Base-by-base conservation (phyloP, 2,329 filamentous ascomycete species). In the Pseudogymnoascus sp. region DNA sequence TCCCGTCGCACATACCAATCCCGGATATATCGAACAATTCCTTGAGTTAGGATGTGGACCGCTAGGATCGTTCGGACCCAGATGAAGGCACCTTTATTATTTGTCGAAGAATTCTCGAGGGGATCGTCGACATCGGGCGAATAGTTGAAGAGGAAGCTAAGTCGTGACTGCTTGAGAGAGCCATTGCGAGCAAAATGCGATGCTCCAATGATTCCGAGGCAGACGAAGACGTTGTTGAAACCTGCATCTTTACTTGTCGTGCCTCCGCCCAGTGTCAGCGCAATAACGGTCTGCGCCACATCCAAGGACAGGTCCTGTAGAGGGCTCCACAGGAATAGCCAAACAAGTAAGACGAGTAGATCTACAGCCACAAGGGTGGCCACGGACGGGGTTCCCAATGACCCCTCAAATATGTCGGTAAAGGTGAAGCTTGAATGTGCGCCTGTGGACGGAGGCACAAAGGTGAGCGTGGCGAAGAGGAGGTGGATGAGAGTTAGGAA, bases 261-360 rank as follows among this genome's bases (percentile, higher is more conserved):
- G 65, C 92, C 92, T 66, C 92, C 93, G 67, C 93, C 93, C 10
- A 97, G 80, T 0, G 92, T 96, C 65, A 96, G 86, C 65, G 93
- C 93, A 73, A 97, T 96, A 73, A 96, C 92, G 65, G 93, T 90
- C 76, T 97, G 93, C 66, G 93, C 92, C 62, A 96, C 83, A 74
- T 97, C 93, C 70, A 97, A 82, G 65, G 93, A 89, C 72, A 96
- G 88, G 73, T 91, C 90, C 74, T 96, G 93, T 67, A 93, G 85
- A 65, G 92, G 91, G 34, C 87, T 87, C 90, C 90, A 96, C 67
- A 96, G 82, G 70, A 95, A 90, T 57, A 96, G 81, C 90, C 92
- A 97, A 67, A 95, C 81, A 68, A 93, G 80, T 70, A 97, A 82
- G 70, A 93, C 90, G 71, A 95, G 84, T 61, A 89, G 81, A 74